Base-by-base conservation (phyloP, 2,329 filamentous ascomycete genomes). In the Ophiostoma triangulosporum region DNA sequence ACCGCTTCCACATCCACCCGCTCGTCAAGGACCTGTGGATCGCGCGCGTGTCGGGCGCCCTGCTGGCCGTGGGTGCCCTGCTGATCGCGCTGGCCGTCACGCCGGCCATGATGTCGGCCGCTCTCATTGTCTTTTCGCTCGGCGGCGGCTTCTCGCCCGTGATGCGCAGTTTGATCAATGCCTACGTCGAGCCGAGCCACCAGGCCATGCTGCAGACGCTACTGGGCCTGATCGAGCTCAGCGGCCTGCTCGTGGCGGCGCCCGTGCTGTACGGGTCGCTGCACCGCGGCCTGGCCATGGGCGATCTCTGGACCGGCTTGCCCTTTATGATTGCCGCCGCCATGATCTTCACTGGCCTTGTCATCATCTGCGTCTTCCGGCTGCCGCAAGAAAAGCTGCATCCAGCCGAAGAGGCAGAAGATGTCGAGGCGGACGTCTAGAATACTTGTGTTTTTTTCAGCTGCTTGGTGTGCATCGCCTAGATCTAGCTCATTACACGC, bases 131-230 rank as follows among this genome's bases (percentile, higher is more conserved):
- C 14, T 68, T 70, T 12, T 70, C 70, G 4, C 56, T 75, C 1
- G 76, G 77, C 0, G 59, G 60, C 14, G 75, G 76, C 6, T 68
- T 73, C 46, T 51, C 60, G 0, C 59, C 71, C 0, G 60, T 77
- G 1, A 61, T 73, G 17, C 69, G 77, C 32, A 73, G 71, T 3
- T 62, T 80, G 6, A 62, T 79, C n/a, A 78, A 73, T 45, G 68
- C 70, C 9, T 61, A 80, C 11, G 73, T 81, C 12, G 74, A 77
- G 58, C 68, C 71, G 22, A 70, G 76, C 55, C 72, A 77, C 4
- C 67, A 78, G 12, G 77, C 74, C 22, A 72, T 72, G 0, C 64
- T 79, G 24, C 81, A 79, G 60, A 74, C 73, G 4, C 65, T 75
- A 4, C 66, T 81, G 9, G 68, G 70, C 2, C 66, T 78, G 24